Percentiles rank a stretch among this genome's conserved stretches.
Conservation (phyloP, 108 stramenopile species). For the Skeletonema costatum region DNA sequence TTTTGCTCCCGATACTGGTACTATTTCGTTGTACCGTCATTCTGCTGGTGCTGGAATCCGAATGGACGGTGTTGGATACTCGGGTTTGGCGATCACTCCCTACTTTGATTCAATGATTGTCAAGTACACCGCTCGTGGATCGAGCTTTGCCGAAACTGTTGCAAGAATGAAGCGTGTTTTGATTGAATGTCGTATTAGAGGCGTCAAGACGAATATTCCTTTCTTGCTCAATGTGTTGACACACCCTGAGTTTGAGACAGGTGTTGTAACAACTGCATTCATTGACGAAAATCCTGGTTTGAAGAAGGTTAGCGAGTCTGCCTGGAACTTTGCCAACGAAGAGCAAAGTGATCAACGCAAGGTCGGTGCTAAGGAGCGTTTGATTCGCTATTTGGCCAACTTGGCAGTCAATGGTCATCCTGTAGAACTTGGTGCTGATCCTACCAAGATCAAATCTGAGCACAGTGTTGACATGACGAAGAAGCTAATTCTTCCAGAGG, state of each 20-base stretch:
- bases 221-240: conserved; percentile 87
- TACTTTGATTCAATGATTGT: conserved; percentile 94
- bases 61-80: conserved; percentile 83
- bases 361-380: conserved; percentile 64
- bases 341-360: conserved; percentile 64
- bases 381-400: conserved; percentile 84
- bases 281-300: conserved; percentile 83
- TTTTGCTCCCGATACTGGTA: conserved; percentile 91
- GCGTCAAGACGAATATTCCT: conserved; percentile 87
- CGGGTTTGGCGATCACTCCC: conserved; percentile 82
- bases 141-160: conserved; percentile 69
- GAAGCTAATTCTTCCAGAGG: conserved; percentile 48
- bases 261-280: conserved; percentile 84
- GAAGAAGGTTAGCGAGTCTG: conserved; percentile 55
- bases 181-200: conserved; percentile 88
- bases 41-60: conserved; percentile 92
- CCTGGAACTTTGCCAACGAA: conserved; percentile 74
- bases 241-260: conserved; percentile 86
- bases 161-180: conserved; percentile 87
- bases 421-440: conserved; percentile 83
- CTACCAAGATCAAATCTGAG: conserved; percentile 46
- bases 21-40: conserved; percentile 77
- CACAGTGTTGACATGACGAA: conserved; percentile 37
- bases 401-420: conserved; percentile 92
- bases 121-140: conserved; percentile 89